phyloP scores from a whole-genome alignment of 768 basidiomycete genomes.

The Serendipita sp. region DNA sequence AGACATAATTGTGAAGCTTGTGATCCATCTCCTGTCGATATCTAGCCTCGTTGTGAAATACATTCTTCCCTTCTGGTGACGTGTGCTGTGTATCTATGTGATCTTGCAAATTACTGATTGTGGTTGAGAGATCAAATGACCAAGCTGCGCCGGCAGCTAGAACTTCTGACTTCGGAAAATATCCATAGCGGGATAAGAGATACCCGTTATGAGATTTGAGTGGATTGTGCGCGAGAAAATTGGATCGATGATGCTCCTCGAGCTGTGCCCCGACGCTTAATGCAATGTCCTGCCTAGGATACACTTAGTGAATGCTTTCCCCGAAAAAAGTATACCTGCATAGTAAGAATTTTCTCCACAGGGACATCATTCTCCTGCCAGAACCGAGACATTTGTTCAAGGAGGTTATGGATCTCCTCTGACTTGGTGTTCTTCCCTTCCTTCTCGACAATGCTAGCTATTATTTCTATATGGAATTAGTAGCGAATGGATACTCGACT shows the following conservation, averaged over 20 bases:
- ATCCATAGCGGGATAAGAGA: not conserved
- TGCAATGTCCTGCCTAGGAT: not conserved
- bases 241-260: not conserved
- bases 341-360: not conserved
- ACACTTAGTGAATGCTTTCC: not conserved
- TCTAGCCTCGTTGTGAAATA: not conserved
- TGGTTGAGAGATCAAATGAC: not conserved
- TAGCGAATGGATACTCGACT: not conserved
- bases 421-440: not conserved
- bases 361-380: not conserved
- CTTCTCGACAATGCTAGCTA: not conserved
- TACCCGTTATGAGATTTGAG: not conserved
- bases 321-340: not conserved
- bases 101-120: not conserved
- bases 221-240: not conserved
- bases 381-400: not conserved
- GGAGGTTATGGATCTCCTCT: not conserved
- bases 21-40: not conserved
- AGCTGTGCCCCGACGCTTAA: not conserved
- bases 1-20: not conserved
- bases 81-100: not conserved
- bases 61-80: not conserved
- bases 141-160: not conserved
- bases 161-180: not conserved
- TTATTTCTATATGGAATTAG: not conserved